Conservation (phyloP, 75 land plant species). For the Pinus tabuliformis region DNA sequence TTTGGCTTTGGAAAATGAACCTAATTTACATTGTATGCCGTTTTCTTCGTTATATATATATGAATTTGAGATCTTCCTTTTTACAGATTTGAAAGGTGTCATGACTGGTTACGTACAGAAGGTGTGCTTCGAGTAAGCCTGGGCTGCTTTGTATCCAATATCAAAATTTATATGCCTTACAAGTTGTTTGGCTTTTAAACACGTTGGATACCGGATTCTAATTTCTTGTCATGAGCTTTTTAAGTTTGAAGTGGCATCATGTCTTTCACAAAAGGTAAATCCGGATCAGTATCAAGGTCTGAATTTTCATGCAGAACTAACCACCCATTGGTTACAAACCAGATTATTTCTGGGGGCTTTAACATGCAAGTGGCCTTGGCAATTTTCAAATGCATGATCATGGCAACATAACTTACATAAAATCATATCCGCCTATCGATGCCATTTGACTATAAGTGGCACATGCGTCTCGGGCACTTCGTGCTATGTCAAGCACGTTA, state of each 20-base stretch:
- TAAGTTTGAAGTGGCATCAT: not conserved
- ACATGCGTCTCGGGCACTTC: not conserved
- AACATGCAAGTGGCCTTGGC: not conserved
- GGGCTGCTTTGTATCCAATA: slow-evolving; percentile 91
- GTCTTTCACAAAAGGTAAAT: too few species aligned
- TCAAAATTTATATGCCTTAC: not conserved
- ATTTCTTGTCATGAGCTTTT: not conserved
- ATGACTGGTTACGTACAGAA: slow-evolving; percentile 65
- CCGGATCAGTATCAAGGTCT: not conserved
- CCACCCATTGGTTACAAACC: not conserved
- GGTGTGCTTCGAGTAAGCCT: slow-evolving; percentile 91
- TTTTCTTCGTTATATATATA: too few species aligned
- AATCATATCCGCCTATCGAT: not conserved
- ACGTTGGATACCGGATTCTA: not conserved
- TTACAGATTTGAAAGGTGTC: slow-evolving; percentile 61
- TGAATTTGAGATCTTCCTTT: not conserved
- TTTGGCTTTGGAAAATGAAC: too few species aligned
- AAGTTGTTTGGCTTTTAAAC: too few species aligned
- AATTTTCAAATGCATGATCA: too few species aligned
- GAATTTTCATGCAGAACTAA: not conserved
- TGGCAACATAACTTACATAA: too few species aligned
- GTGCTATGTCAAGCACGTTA: not conserved
- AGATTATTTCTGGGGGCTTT: not conserved
- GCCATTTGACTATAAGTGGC: not conserved
- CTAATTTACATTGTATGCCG: too few species aligned